Conservation (phyloP, 2,329 filamentous ascomycete species). For the Diaporthe caulivora region DNA sequence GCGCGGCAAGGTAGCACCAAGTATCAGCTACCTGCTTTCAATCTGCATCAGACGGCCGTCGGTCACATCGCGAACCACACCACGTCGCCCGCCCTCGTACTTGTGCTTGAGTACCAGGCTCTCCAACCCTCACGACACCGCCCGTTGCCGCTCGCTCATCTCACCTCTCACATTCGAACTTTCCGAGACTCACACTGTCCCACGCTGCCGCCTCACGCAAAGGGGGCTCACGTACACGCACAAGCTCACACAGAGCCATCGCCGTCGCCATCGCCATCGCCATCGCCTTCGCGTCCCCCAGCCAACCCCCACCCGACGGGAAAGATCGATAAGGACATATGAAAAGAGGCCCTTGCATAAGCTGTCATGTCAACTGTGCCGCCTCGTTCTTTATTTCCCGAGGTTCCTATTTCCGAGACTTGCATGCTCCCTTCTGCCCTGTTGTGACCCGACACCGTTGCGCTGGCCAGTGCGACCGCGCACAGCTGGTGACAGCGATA, state of each 20-base stretch:
- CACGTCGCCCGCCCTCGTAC: background rate
- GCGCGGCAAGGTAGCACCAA: background rate
- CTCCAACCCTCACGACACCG: background rate
- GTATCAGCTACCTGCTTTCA: conserved; percentile 19
- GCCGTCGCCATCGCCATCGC: background rate
- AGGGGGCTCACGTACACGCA: background rate
- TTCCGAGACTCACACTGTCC: conserved; percentile 1
- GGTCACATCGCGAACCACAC: background rate
- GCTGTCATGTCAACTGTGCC: background rate
- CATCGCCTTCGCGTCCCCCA: background rate
- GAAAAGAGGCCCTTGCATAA: background rate
- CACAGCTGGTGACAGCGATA: conserved; percentile 18
- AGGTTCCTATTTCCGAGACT: background rate
- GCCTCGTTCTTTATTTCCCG: background rate
- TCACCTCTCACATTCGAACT: background rate
- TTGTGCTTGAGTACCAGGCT: background rate
- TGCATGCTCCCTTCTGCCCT: background rate
- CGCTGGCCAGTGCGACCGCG: background rate
- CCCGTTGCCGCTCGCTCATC: background rate
- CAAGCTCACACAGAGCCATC: background rate
- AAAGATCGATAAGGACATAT: background rate
- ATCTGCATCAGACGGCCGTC: background rate
- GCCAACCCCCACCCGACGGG: conserved; percentile 3
- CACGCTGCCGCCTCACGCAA: conserved; percentile 5
- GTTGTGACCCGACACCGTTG: conserved; percentile 2